Percentiles rank a stretch among this genome's conserved stretches.
Evolutionary conservation across 2,329 filamentous ascomycete species (phyloP).

Genomic region (Ophioceras dolichostomum): DNA sequence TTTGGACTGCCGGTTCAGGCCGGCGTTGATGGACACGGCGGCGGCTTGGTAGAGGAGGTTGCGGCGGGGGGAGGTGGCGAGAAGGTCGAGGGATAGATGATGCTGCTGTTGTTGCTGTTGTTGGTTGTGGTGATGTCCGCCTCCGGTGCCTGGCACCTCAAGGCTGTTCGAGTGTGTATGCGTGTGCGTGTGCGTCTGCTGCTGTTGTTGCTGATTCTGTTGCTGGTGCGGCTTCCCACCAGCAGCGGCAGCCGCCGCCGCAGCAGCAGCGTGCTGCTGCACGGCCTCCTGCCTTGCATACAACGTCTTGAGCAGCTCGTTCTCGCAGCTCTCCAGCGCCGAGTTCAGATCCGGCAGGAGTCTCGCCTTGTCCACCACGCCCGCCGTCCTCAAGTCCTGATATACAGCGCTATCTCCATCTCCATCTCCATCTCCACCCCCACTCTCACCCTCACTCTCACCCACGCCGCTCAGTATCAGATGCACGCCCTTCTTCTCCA

Average conservation of each 20-base stretch:
- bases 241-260: neutral
- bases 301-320: constrained; percentile 74
- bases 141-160: constrained; percentile 30
- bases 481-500: constrained; percentile 64
- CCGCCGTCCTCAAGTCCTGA: constrained; percentile 69
- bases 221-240: too few species aligned
- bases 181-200: too few species aligned
- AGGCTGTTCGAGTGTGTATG: constrained; percentile 27
- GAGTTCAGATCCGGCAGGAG: constrained; percentile 87
- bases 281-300: constrained; percentile 55
- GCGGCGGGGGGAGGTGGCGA: constrained; percentile 70
- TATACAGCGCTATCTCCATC: constrained; percentile 66
- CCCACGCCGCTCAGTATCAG: constrained; percentile 76
- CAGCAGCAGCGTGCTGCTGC: too few species aligned
- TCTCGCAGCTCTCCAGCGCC: constrained; percentile 88
- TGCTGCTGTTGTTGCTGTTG: neutral
- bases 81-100: constrained; percentile 18
- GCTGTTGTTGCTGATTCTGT: too few species aligned
- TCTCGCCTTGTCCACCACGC: constrained; percentile 63
- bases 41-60: constrained; percentile 70
- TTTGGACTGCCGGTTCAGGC: constrained; percentile 42
- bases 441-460: too few species aligned
- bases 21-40: constrained; percentile 56
- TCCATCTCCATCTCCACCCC: too few species aligned
- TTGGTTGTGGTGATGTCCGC: too few species aligned